These are phyloP conservation scores for Casuarina cunninghamiana DNA, from an alignment of 306 rosid species.

Conservation along the genomic window DNA sequence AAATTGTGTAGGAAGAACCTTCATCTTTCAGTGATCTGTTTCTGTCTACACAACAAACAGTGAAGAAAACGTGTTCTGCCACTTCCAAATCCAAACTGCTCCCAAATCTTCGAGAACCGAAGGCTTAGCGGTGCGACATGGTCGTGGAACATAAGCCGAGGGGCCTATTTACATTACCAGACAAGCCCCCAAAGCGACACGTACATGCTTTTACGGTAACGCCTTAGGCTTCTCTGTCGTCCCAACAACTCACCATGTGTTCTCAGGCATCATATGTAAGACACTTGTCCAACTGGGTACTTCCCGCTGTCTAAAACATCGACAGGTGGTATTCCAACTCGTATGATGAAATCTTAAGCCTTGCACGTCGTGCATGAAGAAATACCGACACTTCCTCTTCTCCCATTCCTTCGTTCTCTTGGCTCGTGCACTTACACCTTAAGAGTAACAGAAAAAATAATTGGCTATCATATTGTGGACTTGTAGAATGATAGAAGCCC, in stretches of 20 bases:
- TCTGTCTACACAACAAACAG: conserved; percentile 13
- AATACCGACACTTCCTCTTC: no score
- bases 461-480: no score
- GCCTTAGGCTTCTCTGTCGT: conserved; percentile 31
- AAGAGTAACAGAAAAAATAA: no score
- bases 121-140: conserved; percentile 9
- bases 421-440: no score
- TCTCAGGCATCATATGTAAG: background rate
- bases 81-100: background rate
- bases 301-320: conserved; percentile 1
- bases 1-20: conserved; percentile 45
- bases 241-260: conserved; percentile 33
- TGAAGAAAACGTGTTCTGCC: background rate
- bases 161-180: conserved; percentile 20
- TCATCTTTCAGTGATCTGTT: conserved; percentile 42
- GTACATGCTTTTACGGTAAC: conserved; percentile 27
- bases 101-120: conserved; percentile 16
- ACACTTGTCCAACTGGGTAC: conserved; percentile 39
- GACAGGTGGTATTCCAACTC: conserved; percentile 45
- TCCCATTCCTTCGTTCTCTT: no score
- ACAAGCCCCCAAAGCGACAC: conserved; percentile 45
- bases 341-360: background rate
- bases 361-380: no score
- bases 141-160: conserved; percentile 27
- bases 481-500: no score